Evolutionary conservation across 768 basidiomycete species (phyloP).

Genomic region (Tylopilus sp.): DNA sequence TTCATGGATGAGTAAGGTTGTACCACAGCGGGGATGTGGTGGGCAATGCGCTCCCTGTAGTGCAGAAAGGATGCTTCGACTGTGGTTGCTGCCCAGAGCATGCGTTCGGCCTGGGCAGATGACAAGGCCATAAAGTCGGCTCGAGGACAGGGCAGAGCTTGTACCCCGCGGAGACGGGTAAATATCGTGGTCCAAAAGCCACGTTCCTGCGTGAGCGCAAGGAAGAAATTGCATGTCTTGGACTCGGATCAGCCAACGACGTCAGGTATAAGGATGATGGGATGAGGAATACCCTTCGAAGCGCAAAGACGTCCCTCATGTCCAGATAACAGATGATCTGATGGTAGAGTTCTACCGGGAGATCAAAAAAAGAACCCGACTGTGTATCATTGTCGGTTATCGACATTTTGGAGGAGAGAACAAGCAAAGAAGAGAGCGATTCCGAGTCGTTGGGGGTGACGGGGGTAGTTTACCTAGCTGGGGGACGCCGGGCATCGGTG

Average conservation of each 20-base stretch:
- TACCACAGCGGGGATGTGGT: background rate
- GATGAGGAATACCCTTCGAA: constrained; percentile 11
- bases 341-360: constrained; percentile 20
- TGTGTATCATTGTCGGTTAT: too few species aligned
- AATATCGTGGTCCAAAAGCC: constrained; percentile 20
- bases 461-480: too few species aligned
- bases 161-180: constrained; percentile 3
- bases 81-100: constrained; percentile 9
- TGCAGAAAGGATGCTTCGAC: constrained; percentile 18
- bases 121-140: constrained; percentile 12
- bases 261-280: background rate
- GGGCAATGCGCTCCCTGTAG: constrained; percentile 2
- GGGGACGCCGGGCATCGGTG: too few species aligned
- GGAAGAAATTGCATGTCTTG: constrained; percentile 25
- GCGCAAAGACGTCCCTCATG: constrained; percentile 14
- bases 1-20: background rate
- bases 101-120: constrained; percentile 9
- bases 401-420: too few species aligned
- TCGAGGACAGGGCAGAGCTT: constrained; percentile 16
- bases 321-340: constrained; percentile 14
- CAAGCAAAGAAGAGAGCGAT: too few species aligned
- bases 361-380: background rate
- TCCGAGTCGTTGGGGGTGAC: background rate
- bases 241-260: background rate
- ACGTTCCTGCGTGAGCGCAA: constrained; percentile 13